Conservation (phyloP, 805 yeast species). For the Yamadazyma takamatsuzukensis region DNA sequence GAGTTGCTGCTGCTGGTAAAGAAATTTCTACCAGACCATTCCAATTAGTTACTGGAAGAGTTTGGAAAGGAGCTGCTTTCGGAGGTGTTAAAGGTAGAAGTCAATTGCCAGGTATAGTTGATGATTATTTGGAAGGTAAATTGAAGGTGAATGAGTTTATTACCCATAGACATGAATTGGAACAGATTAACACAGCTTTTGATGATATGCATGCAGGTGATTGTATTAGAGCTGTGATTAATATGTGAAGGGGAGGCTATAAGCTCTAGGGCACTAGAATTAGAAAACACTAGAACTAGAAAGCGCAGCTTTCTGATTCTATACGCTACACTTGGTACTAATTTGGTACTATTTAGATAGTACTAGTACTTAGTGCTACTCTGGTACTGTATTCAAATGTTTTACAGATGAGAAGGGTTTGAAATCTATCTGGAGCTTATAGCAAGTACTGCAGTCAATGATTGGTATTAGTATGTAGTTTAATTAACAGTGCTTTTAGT, state of each 20-base stretch:
- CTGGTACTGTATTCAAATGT: too few species aligned
- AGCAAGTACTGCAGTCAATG: too few species aligned
- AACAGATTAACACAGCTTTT: constrained; percentile 81
- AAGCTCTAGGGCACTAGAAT: too few species aligned
- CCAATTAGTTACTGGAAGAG: constrained; percentile 98
- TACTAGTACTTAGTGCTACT: too few species aligned
- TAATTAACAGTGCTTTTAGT: too few species aligned
- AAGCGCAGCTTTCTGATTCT: too few species aligned
- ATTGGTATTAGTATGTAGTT: too few species aligned
- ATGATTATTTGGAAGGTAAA: constrained; percentile 75
- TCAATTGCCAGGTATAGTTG: constrained; percentile 87
- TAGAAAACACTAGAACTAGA: too few species aligned
- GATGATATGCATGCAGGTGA: constrained; percentile 93
- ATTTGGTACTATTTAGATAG: too few species aligned
- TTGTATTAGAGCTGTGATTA: constrained; percentile 88
- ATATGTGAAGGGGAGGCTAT: constrained; percentile 25
- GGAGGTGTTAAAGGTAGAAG: constrained; percentile 99
- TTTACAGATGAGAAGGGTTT: too few species aligned
- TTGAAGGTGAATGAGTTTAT: constrained; percentile 92
- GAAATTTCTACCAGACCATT: constrained; percentile 97
- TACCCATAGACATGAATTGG: constrained; percentile 81
- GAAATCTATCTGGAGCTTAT: too few species aligned
- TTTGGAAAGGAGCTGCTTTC: constrained; percentile 98
- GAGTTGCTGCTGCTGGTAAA: constrained; percentile 98
- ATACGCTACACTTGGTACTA: too few species aligned